Base-by-base conservation (phyloP, 805 yeast genomes). In the Brettanomyces sp. region DNA sequence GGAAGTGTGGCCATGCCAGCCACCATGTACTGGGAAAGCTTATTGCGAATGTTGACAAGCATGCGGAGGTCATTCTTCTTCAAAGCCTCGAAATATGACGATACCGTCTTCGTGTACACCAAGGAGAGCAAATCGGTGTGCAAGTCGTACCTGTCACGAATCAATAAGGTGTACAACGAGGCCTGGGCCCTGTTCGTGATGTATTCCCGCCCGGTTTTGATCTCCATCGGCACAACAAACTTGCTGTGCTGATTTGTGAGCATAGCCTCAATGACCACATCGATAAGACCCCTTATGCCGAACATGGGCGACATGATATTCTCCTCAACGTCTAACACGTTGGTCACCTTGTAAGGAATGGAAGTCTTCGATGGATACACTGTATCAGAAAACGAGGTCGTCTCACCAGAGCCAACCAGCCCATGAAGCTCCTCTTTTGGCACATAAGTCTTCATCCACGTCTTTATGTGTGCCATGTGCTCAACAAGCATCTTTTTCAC, bases 281-380 rank as follows among this genome's bases (percentile, higher is more conserved):
- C 99, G 14, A 90, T 79, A 54, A 82, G 77, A 0, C 99, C 99
- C 53, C 87, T 78, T 7, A 93, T 64, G 0, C 99, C 99, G 66
- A 76, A 89, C 58, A 77, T 74, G 0, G 97, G 95, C 0, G 97
- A 87, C 88, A 95, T 81, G 12, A 93, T 82, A 54, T 81, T 85
- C 56, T 93, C 97, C 62, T 93, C 99, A 8, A 87, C 77, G 56
- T 86, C 96, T 33, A 87, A 67, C 7, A 89, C 75, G 47, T 82
- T 79, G 13, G 77, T 68, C 0, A 85, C 79, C 0, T 82, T 69
- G 38, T 80, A 68, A 6, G 45, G 51, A 14, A 45, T 52, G 4
- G 32, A 42, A 3, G 48, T 24, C 12, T 33, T 37, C 13, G 45
- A 42, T 3, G 49, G 22, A 5, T 28, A 7, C n/a, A 25, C 24